Evolutionary conservation across 2,329 filamentous ascomycete species (phyloP), one percentile per base, ranked within the genome.

Genomic region (Diaporthe citriasiana): DNA sequence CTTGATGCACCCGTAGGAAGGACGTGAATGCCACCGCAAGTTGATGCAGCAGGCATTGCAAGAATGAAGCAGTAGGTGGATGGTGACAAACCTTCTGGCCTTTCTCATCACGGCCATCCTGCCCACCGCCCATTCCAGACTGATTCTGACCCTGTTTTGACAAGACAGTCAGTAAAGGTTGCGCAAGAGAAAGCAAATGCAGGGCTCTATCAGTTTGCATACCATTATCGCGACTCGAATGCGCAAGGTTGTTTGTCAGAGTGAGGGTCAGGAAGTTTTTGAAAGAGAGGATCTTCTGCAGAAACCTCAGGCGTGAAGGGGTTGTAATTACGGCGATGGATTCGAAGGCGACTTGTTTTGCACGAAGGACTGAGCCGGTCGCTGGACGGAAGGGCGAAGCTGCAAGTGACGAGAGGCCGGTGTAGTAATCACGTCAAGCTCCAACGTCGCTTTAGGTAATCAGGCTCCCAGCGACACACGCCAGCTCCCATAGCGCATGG

Each of bases 81-180:
- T 8, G 5, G 45, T 60, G 40, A 72, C 83, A 72, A 86, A 94
- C 96, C 91, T 98, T 98, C 90, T 98, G 98, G 81, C 97, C 95
- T 87, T 95, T 95, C 22, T 94, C 93, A 79, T 96, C 93, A 77
- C 93, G 93, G 77, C 93, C 93, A 82, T 96, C 94, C 75, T 91
- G 91, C 65, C 75, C 75, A 73, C 91, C 92, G 80, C 94, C 95
- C 87, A 97, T 93, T 82, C 94, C 94, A 83, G 95, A 98, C 84
- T 97, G 93, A 79, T 93, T 92, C 86, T 94, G 93, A 89, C 93
- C 93, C 93, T 95, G 78, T 71, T 74, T n/a, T 74, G 60, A 10
- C 78, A 73, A 79, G 76, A 69, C 22, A 73, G 47, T 25, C n/a
- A 70, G 73, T 17, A 27, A 50, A 30, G 8, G 22, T 70, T 30